These are phyloP conservation scores for Talaromyces thailandensis DNA, from an alignment of 495 filamentous ascomycete genomes.

Conservation along the genomic window DNA sequence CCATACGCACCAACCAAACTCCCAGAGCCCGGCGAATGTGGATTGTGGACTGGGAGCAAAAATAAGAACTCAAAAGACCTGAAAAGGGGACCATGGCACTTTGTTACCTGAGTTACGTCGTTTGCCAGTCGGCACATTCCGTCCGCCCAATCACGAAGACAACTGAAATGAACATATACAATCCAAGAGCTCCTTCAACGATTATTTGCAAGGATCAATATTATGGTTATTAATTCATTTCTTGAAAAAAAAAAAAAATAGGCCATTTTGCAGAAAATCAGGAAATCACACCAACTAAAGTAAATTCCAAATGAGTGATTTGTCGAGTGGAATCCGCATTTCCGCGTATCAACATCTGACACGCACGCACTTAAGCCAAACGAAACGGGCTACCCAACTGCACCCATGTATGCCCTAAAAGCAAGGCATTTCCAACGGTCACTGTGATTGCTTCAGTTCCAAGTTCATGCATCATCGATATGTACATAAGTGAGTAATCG, in stretches of 20 bases:
- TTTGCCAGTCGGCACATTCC: neutral
- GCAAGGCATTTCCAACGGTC: neutral
- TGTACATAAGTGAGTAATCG: neutral
- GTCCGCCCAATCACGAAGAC: neutral
- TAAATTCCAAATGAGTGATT: neutral
- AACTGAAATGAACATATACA: neutral
- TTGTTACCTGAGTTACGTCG: neutral
- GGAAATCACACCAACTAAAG: neutral
- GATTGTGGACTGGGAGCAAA: neutral
- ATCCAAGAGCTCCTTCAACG: neutral
- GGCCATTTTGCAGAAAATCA: neutral
- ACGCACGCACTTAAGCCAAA: neutral
- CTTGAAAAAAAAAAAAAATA: neutral
- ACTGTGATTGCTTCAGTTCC: neutral
- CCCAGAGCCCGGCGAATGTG: neutral
- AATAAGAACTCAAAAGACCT: neutral
- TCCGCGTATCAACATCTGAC: slow-evolving; percentile 2
- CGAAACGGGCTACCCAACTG: neutral
- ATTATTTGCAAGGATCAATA: neutral
- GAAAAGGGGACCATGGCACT: neutral
- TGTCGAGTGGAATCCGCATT: neutral
- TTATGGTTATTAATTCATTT: too few species aligned
- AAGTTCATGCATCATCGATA: neutral
- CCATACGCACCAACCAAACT: neutral
- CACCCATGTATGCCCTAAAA: neutral